Evolutionary conservation across 2,329 filamentous ascomycete species (phyloP).

Genomic region (Venturia pyrina): DNA sequence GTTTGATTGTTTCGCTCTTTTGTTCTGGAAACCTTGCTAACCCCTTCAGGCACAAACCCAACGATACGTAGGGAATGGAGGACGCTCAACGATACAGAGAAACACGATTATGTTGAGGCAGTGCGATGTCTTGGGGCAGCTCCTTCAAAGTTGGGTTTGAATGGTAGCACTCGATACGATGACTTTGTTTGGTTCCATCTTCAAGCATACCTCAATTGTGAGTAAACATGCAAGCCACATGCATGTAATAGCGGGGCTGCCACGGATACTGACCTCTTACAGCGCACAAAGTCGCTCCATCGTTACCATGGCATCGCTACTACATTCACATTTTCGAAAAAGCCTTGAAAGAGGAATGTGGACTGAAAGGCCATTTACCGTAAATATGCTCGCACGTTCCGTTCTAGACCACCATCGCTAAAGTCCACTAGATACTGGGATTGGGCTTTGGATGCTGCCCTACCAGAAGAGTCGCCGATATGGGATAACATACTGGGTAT

Average conservation of each 20-base stretch:
- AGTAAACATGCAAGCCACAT: not conserved
- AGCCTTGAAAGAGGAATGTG: constrained; percentile 32
- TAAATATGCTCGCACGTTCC: not conserved
- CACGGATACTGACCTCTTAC: not conserved
- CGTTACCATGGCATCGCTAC: constrained; percentile 35
- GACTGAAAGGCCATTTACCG: constrained; percentile 26
- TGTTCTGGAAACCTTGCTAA: not conserved
- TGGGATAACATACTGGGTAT: not conserved
- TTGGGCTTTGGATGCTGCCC: not conserved
- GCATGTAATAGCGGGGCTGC: not conserved
- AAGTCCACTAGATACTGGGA: not conserved
- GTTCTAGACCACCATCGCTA: not conserved
- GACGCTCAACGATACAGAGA: not conserved
- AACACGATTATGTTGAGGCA: constrained; percentile 6
- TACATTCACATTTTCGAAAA: constrained; percentile 34
- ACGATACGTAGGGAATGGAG: constrained; percentile 4
- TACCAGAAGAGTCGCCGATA: constrained; percentile 4
- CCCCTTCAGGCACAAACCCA: not conserved
- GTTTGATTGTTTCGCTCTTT: not conserved
- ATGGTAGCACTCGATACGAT: constrained; percentile 21
- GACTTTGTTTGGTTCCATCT: constrained; percentile 26
- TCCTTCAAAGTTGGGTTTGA: constrained; percentile 17
- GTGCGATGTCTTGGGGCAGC: constrained; percentile 4
- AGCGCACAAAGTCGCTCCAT: constrained; percentile 5
- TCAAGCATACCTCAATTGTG: not conserved